Percentiles rank a stretch among this genome's conserved stretches.
Conservation (phyloP, 108 stramenopile genomes). For the Thalassiosira profunda region DNA sequence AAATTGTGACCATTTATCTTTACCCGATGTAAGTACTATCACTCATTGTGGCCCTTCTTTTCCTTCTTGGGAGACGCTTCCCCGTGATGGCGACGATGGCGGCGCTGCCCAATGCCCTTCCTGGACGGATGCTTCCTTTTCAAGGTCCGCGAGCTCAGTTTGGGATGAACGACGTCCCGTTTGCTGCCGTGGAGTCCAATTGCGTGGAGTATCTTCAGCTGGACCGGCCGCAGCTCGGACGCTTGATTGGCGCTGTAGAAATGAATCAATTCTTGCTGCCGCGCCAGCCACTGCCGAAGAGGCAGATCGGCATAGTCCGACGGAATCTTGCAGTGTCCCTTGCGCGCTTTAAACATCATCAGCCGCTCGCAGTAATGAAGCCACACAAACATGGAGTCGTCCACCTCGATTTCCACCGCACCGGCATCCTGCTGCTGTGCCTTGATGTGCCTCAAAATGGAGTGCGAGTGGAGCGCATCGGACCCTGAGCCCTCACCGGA, state of each 20-base stretch:
- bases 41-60: no score
- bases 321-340: slow-evolving; percentile 37
- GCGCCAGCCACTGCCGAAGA: slow-evolving; percentile 32
- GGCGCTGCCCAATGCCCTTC: no score
- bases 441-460: no score
- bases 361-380: slow-evolving; percentile 32
- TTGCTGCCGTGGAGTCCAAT: slow-evolving; percentile 32
- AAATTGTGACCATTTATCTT: no score
- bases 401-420: no score
- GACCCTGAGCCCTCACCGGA: no score
- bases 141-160: slow-evolving; percentile 21
- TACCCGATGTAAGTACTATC: no score
- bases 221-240: slow-evolving; percentile 7
- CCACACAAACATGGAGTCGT: slow-evolving; percentile 24
- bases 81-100: no score
- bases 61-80: no score
- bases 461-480: no score
- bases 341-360: slow-evolving; percentile 18
- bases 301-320: slow-evolving; percentile 30
- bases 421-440: not conserved
- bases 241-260: slow-evolving; percentile 23
- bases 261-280: slow-evolving; percentile 36
- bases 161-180: not conserved
- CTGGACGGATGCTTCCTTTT: slow-evolving; percentile 3
- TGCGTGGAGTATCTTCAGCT: slow-evolving; percentile 32